These are phyloP conservation scores for Melaleuca quinquenervia DNA, from an alignment of 345 rosid genomes.

Conservation along the genomic window DNA sequence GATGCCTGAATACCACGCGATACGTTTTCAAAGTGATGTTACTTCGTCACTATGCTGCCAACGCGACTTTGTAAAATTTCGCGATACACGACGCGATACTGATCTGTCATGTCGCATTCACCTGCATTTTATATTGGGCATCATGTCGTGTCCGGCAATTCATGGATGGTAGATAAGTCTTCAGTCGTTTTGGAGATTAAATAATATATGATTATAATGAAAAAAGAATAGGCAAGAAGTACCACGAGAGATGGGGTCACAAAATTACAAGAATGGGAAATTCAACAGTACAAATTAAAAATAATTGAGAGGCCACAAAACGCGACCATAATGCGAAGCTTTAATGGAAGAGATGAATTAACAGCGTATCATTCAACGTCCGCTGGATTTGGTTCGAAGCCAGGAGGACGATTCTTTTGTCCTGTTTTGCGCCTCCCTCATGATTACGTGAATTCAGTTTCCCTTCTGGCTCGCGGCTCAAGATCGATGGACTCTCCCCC, in stretches of 20 bases:
- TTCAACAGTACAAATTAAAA: neutral
- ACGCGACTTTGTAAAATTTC: neutral
- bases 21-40: neutral
- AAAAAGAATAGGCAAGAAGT: neutral
- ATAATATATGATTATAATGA: neutral
- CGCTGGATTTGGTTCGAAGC: neutral
- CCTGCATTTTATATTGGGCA: neutral
- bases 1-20: neutral
- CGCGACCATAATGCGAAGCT: neutral
- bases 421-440: neutral
- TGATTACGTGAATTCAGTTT: neutral
- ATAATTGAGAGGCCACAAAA: too few species aligned
- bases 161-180: neutral
- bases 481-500: neutral
- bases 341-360: neutral
- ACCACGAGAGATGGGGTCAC: neutral
- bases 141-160: neutral
- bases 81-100: neutral
- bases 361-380: neutral
- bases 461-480: neutral
- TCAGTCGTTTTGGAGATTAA: neutral
- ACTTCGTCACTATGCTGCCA: accelerated
- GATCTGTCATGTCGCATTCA: neutral
- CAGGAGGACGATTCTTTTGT: neutral
- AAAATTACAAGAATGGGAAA: neutral